These are phyloP conservation scores for Tulasnella sp. DNA, from an alignment of 768 basidiomycete species.

Conservation along the genomic window DNA sequence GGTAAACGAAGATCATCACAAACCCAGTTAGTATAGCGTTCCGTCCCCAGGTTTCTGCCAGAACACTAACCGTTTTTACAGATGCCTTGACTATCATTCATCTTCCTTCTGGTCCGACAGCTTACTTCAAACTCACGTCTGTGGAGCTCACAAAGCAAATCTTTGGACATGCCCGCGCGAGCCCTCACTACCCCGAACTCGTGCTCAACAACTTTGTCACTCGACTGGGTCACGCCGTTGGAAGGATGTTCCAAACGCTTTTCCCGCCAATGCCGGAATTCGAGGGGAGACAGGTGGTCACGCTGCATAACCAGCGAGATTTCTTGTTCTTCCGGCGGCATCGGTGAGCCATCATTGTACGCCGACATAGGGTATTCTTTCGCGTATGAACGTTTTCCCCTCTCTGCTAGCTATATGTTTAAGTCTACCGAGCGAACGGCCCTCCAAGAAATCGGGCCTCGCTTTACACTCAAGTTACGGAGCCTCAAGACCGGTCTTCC, in stretches of 20 bases:
- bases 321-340: constrained; percentile 96
- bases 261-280: constrained; percentile 95
- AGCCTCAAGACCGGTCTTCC: constrained; percentile 86
- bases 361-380: no score
- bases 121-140: constrained; percentile 90
- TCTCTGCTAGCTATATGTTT: constrained; percentile 67
- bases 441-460: constrained; percentile 94
- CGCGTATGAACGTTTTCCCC: neutral
- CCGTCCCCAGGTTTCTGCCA: constrained; percentile 15
- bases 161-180: constrained; percentile 90
- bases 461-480: constrained; percentile 89
- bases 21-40: constrained; percentile 61
- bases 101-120: constrained; percentile 86
- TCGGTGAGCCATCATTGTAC: constrained; percentile 50
- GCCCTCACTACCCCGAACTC: constrained; percentile 89
- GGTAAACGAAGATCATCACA: constrained; percentile 92
- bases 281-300: constrained; percentile 92
- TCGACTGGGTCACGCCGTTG: constrained; percentile 84
- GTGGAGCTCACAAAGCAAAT: constrained; percentile 81
- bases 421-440: constrained; percentile 83
- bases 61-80: constrained; percentile 31
- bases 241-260: constrained; percentile 90
- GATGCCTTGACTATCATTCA: constrained; percentile 90
- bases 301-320: constrained; percentile 94
- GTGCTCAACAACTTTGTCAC: constrained; percentile 93